Percentiles rank a stretch among this genome's conserved stretches.
These are phyloP conservation scores for Laburnicola sp. DNA, from an alignment of 2,329 filamentous ascomycete genomes.

Conservation along the genomic window DNA sequence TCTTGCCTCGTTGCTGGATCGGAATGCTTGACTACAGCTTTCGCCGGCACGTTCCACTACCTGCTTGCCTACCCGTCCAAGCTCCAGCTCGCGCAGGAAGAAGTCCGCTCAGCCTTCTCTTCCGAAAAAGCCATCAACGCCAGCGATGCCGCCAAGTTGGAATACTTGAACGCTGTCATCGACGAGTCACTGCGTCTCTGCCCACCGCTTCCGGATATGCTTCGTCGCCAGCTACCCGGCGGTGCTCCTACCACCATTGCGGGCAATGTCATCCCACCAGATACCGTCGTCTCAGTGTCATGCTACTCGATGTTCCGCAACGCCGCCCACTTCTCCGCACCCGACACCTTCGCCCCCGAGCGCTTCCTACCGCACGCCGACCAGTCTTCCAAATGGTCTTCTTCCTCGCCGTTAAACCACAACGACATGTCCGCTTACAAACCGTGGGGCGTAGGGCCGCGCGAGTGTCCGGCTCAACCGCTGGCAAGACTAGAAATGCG, in stretches of 20 bases:
- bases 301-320: slow-evolving; percentile 11
- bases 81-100: slow-evolving; percentile 10
- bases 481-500: slow-evolving; percentile 15
- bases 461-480: slow-evolving; percentile 11
- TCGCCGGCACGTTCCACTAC: slow-evolving; percentile 35
- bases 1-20: slow-evolving; percentile 42
- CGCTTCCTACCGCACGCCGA: not conserved
- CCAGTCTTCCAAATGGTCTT: not conserved
- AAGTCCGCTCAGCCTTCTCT: slow-evolving; percentile 16
- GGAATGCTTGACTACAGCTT: slow-evolving; percentile 41
- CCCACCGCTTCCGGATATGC: slow-evolving; percentile 15
- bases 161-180: slow-evolving; percentile 5
- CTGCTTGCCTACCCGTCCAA: slow-evolving; percentile 20
- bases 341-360: slow-evolving; percentile 7
- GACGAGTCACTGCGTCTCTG: slow-evolving; percentile 11
- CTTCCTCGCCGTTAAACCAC: not conserved
- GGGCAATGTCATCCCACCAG: slow-evolving; percentile 13
- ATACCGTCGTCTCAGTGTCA: slow-evolving; percentile 1
- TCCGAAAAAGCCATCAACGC: slow-evolving; percentile 13
- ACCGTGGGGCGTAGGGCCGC: slow-evolving; percentile 13
- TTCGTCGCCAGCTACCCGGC: slow-evolving; percentile 21
- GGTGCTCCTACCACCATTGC: slow-evolving; percentile 29
- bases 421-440: slow-evolving; percentile 10
- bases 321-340: not conserved
- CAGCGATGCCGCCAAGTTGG: slow-evolving; percentile 1